These are phyloP conservation scores for Leptographium flavum DNA, from an alignment of 2,329 filamentous ascomycete genomes.

Conservation along the genomic window DNA sequence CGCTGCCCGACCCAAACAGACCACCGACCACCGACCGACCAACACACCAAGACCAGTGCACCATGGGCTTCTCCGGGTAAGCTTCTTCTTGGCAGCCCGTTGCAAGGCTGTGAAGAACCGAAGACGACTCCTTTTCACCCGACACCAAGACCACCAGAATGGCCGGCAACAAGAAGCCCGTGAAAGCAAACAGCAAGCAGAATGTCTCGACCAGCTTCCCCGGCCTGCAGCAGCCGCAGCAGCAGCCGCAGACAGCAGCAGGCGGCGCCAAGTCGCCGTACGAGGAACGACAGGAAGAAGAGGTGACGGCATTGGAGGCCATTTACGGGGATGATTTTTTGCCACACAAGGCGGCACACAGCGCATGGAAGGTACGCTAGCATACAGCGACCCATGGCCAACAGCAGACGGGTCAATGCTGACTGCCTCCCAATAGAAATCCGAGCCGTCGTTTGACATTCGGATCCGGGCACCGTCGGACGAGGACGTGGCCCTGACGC, in stretches of 20 bases:
- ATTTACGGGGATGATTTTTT: constrained; percentile 86
- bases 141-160: constrained; percentile 22
- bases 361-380: constrained; percentile 81
- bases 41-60: neutral
- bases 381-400: too few species aligned
- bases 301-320: constrained; percentile 70
- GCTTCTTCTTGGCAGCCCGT: constrained; percentile 30
- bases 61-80: constrained; percentile 34
- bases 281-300: constrained; percentile 73
- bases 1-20: neutral
- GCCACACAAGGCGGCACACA: constrained; percentile 52
- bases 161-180: constrained; percentile 41
- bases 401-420: too few species aligned
- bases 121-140: neutral
- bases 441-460: constrained; percentile 72
- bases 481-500: constrained; percentile 51
- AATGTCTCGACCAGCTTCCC: constrained; percentile 35
- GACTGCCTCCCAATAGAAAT: constrained; percentile 39
- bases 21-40: neutral
- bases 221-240: constrained; percentile 32
- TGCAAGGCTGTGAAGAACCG: constrained; percentile 39
- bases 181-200: constrained; percentile 18
- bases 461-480: constrained; percentile 61
- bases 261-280: constrained; percentile 45
- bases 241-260: constrained; percentile 14